Base-by-base conservation (phyloP, 331 rosid genomes). In the Acacia pycnantha region DNA sequence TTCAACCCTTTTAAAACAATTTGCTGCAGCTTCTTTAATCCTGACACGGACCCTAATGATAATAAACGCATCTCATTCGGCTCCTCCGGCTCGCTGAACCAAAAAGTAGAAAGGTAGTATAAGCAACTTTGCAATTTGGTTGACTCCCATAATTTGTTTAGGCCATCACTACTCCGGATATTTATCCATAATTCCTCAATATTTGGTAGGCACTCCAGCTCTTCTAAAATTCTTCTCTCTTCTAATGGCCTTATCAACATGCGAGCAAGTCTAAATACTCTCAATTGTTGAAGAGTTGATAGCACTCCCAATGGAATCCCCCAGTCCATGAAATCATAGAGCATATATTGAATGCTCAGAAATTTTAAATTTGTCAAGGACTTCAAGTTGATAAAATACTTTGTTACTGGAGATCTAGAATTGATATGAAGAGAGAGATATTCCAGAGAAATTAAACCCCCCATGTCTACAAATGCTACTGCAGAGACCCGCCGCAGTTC, bases 41-140 rank as follows among this genome's bases (percentile, higher is more conserved):
- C 3, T 79, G 69, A 35, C 69, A 53, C 5, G 13, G 18, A 40
- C 10, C 56, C 26, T 29, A 62, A 37, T 1, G 54, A 9, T 19
- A 47, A 8, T 13, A 8, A 69, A 53, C 4, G 14, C 33, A 18
- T 35, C 5, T 21, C 1, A 4, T 51, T 0, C 54, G 0, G 6
- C n/a, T n/a, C n/a, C n/a, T n/a, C n/a, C n/a, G n/a, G n/a, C 5
- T 14, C 2, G 5, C 9, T 12, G 19, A 0, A 0, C 1, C 1
- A 1, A n/a, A 67, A 9, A 3, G 1, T 0, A 33, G 5, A 0
- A 29, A 78, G 46, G 2, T 0, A 0, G 10, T 4, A 37, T 5
- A 6, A 4, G 51, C 76, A 69, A 56, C 22, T 27, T 37, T 14
- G 68, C 40, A 69, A 69, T 24, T 22, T 69, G 69, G 77, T 0